Conservation (phyloP, 805 yeast genomes). For the Pichia membranifaciens region DNA sequence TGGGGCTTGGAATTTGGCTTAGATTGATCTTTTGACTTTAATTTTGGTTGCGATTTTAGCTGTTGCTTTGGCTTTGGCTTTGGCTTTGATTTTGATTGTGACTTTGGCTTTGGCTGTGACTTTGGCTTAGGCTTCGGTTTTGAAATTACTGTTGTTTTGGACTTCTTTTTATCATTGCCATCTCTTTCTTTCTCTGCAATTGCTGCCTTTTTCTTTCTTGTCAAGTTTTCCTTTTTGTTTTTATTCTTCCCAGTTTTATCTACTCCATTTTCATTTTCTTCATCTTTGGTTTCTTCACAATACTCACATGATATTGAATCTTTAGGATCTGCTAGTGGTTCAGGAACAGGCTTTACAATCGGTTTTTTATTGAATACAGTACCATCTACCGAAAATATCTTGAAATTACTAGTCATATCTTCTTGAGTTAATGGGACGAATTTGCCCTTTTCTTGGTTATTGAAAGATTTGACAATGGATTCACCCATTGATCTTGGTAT, state of each 20-base stretch:
- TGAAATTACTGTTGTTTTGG: not conserved
- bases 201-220: not conserved
- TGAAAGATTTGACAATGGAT: constrained; percentile 9
- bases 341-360: constrained; percentile 24
- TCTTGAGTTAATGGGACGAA: constrained; percentile 39
- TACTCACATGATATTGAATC: constrained; percentile 10
- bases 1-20: no score
- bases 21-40: not conserved
- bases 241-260: not conserved
- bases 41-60: not conserved
- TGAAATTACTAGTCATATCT: constrained; percentile 37
- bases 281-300: not conserved
- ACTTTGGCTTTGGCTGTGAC: not conserved
- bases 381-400: constrained; percentile 42
- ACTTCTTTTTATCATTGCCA: not conserved
- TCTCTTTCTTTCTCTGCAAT: no score
- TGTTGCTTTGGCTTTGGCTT: not conserved
- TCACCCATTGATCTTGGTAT: constrained; percentile 39
- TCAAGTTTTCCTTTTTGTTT: not conserved
- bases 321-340: constrained; percentile 15
- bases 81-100: not conserved
- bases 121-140: not conserved
- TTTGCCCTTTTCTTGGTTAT: constrained; percentile 36
- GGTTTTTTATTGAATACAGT: constrained; percentile 20
- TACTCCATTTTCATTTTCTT: not conserved